phyloP scores from a whole-genome alignment of 2,329 filamentous ascomycete genomes.

The Cucurbitaria berberidis region DNA sequence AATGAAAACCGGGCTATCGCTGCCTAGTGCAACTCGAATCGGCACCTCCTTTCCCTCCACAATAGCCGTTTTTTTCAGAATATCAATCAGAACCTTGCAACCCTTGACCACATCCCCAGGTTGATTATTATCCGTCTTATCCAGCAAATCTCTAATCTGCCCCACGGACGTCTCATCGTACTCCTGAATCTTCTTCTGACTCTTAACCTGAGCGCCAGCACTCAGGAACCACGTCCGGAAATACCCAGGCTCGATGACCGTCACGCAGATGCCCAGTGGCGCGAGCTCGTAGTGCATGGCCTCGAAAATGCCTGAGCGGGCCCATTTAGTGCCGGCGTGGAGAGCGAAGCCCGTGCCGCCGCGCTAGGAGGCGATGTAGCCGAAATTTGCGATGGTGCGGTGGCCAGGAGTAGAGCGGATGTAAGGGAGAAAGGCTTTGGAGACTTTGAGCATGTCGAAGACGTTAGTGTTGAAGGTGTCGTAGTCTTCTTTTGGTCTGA shows the following conservation, averaged over 20 bases:
- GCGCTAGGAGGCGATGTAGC: constrained; percentile 53
- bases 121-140: constrained; percentile 56
- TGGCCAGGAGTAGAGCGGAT: constrained; percentile 53
- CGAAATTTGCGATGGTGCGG: constrained; percentile 55
- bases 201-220: constrained; percentile 22
- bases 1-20: constrained; percentile 15
- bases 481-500: constrained; percentile 50
- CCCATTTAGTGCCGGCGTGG: constrained; percentile 57
- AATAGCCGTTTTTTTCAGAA: constrained; percentile 59
- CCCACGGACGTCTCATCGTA: constrained; percentile 48
- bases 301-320: constrained; percentile 53
- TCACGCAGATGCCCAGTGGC: constrained; percentile 53
- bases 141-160: constrained; percentile 40
- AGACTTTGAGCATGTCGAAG: constrained; percentile 59
- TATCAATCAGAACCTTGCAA: constrained; percentile 59
- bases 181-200: constrained; percentile 26
- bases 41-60: constrained; percentile 60
- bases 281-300: constrained; percentile 52
- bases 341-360: constrained; percentile 50
- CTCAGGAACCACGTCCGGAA: constrained; percentile 59
- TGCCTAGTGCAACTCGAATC: constrained; percentile 60
- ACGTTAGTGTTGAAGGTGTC: constrained; percentile 60
- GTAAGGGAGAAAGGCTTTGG: constrained; percentile 56
- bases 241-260: constrained; percentile 58
- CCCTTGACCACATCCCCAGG: constrained; percentile 64